Evolutionary conservation across 768 basidiomycete genomes (phyloP).

Genomic region (Podaxis sp.): DNA sequence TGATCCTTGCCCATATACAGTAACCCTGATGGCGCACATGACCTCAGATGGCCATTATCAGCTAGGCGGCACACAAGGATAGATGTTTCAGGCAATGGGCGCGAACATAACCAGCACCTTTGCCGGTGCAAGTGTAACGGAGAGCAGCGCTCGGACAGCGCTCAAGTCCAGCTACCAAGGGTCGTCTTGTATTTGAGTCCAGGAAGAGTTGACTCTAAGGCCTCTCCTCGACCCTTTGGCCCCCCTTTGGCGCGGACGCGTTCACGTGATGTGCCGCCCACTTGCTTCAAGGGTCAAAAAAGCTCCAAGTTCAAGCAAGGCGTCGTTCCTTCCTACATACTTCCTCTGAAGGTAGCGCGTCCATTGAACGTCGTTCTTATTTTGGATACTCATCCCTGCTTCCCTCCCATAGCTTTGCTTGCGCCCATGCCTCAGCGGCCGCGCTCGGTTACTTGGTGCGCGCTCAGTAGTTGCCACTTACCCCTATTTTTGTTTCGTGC

Average conservation of each 20-base stretch:
- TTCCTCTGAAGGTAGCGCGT: neutral
- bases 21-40: conserved; percentile 19
- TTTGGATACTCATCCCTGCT: too few relatives aligned
- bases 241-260: neutral
- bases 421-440: too few relatives aligned
- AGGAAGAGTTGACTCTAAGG: neutral
- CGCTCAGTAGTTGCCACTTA: too few relatives aligned
- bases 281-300: neutral
- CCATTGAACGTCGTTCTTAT: neutral
- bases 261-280: conserved; percentile 6
- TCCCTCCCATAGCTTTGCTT: too few relatives aligned
- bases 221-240: neutral
- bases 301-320: neutral
- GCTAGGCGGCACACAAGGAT: neutral
- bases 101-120: neutral
- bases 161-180: conserved; percentile 1
- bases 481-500: too few relatives aligned
- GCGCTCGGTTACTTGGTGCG: too few relatives aligned
- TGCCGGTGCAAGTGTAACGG: neutral
- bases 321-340: neutral
- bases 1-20: conserved; percentile 9
- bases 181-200: neutral
- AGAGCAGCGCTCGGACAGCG: conserved; percentile 6
- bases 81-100: conserved; percentile 11
- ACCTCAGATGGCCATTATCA: conserved; percentile 14